phyloP scores from a whole-genome alignment of 179 eudicot genomes.

The Actinidia polygama region DNA sequence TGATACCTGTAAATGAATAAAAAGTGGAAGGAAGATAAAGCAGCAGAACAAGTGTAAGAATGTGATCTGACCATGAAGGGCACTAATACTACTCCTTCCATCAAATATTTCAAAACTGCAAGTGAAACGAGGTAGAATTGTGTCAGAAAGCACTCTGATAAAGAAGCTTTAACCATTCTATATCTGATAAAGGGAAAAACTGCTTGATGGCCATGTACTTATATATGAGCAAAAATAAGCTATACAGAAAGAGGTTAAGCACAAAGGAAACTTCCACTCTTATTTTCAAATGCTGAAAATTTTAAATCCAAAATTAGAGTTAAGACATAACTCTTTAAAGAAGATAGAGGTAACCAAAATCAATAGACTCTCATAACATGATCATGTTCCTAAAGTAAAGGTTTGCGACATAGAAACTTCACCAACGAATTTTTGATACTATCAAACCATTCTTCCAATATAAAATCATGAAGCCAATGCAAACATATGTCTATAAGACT shows the following conservation, averaged over 20 bases:
- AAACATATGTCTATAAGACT: no score
- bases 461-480: no score
- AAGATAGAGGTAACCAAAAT: no score
- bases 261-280: neutral
- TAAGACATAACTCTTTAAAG: no score
- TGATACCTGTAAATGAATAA: neutral
- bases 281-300: neutral
- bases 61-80: conserved; percentile 93
- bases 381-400: no score
- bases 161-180: neutral
- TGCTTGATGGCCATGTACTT: neutral
- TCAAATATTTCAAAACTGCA: conserved; percentile 79
- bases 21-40: neutral
- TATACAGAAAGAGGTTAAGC: neutral
- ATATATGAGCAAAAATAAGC: neutral
- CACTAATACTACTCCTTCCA: conserved; percentile 73
- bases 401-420: no score
- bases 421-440: no score
- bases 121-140: neutral
- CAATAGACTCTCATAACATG: no score
- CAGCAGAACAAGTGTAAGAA: conserved; percentile 91
- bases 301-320: no score
- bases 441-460: no score
- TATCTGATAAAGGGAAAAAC: neutral
- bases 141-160: neutral